Evolutionary conservation across 2,329 filamentous ascomycete genomes (phyloP).

Genomic region (Beauveria caledonica): DNA sequence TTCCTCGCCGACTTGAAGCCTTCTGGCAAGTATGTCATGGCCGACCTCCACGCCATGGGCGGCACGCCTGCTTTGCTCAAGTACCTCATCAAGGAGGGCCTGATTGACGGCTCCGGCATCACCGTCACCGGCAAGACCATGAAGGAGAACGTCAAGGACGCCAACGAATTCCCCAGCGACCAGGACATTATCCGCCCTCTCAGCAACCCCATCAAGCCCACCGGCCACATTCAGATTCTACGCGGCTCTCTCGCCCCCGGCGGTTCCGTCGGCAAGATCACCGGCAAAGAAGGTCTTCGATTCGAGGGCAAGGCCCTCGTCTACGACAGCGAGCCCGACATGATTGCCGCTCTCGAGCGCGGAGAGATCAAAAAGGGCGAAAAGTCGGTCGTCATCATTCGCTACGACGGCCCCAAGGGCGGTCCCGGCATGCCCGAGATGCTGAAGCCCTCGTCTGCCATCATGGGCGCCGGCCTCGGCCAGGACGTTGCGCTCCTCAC

Average conservation of each 20-base stretch:
- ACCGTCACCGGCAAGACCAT: constrained; percentile 88
- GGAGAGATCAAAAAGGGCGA: constrained; percentile 76
- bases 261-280: constrained; percentile 92
- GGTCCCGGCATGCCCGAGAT: constrained; percentile 94
- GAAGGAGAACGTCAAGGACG: constrained; percentile 73
- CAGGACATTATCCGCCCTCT: constrained; percentile 83
- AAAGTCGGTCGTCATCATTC: constrained; percentile 84
- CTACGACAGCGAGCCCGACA: constrained; percentile 78
- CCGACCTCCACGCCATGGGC: constrained; percentile 74
- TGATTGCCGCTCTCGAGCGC: constrained; percentile 68
- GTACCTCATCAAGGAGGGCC: constrained; percentile 71
- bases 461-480: constrained; percentile 83
- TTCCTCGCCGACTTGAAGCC: constrained; percentile 79
- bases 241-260: constrained; percentile 80
- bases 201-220: constrained; percentile 63
- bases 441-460: constrained; percentile 82
- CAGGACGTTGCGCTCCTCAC: constrained; percentile 68
- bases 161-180: constrained; percentile 63
- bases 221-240: constrained; percentile 83
- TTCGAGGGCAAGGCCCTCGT: constrained; percentile 78
- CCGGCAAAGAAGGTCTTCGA: constrained; percentile 79
- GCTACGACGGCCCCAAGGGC: constrained; percentile 89
- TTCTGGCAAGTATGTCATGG: constrained; percentile 82
- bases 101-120: constrained; percentile 70
- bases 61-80: constrained; percentile 84